Percentiles rank a stretch among this genome's conserved stretches.
Evolutionary conservation across 805 yeast genomes (phyloP).

Genomic region (Ogataea pilisensis): DNA sequence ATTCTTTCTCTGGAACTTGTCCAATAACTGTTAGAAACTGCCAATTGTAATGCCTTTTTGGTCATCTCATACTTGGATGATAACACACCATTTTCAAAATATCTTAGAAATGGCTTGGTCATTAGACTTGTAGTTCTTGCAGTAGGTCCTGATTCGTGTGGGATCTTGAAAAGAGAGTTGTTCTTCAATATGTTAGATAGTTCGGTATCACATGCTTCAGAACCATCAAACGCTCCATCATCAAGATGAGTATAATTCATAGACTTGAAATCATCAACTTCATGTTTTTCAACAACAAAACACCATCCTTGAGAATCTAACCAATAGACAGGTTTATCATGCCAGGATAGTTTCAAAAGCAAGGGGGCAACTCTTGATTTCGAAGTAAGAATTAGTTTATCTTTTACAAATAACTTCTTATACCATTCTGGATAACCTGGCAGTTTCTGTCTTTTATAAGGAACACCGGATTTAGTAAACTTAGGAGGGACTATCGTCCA

Average conservation of each 20-base stretch:
- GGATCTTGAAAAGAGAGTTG: conserved; percentile 56
- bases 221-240: conserved; percentile 13
- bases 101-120: conserved; percentile 67
- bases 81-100: conserved; percentile 69
- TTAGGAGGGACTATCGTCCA: conserved; percentile 69
- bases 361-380: conserved; percentile 75
- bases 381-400: conserved; percentile 53
- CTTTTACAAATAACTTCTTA: conserved; percentile 45
- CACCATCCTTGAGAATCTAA: conserved; percentile 83
- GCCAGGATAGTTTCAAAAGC: conserved; percentile 78
- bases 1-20: conserved; percentile 84
- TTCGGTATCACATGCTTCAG: conserved; percentile 7
- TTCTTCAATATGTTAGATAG: conserved; percentile 12
- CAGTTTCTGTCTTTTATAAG: conserved; percentile 67
- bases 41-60: conserved; percentile 69
- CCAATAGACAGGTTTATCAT: conserved; percentile 80
- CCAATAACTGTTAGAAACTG: conserved; percentile 88
- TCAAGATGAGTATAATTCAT: conserved; percentile 35
- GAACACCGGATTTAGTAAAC: conserved; percentile 63
- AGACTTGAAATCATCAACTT: conserved; percentile 30
- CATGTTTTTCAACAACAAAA: conserved; percentile 53
- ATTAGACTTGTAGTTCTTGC: conserved; percentile 72
- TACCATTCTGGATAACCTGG: conserved; percentile 97
- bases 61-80: conserved; percentile 73
- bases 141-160: conserved; percentile 81